Percentiles rank a stretch among this genome's conserved stretches.
These are phyloP conservation scores for Cornus florida DNA, from an alignment of 148 eudicot genomes.

Conservation along the genomic window DNA sequence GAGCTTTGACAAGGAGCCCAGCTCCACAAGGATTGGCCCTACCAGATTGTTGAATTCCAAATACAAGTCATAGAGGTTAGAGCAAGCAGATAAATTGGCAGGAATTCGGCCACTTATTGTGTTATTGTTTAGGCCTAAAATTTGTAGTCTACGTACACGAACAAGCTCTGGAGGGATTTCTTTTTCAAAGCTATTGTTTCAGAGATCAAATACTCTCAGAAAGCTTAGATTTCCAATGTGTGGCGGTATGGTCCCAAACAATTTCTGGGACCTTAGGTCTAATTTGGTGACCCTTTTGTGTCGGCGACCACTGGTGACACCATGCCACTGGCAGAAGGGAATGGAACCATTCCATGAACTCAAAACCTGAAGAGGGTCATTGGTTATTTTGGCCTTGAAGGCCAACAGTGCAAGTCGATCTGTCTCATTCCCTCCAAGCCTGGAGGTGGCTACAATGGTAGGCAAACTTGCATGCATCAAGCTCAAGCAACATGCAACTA, in stretches of 20 bases:
- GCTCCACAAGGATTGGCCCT: too few relatives aligned
- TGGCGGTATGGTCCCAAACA: neutral
- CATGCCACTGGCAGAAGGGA: neutral
- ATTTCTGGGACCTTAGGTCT: neutral
- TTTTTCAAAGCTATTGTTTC: too few relatives aligned
- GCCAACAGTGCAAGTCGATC: neutral
- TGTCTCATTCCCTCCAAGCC: neutral
- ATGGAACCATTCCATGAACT: neutral
- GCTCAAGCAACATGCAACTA: slow-evolving; percentile 3
- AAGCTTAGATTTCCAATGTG: neutral
- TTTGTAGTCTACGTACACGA: too few relatives aligned
- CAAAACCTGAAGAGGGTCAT: neutral
- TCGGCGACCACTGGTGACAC: neutral
- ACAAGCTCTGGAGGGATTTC: too few relatives aligned
- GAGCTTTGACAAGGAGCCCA: too few relatives aligned
- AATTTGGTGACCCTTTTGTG: neutral
- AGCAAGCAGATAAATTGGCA: too few relatives aligned
- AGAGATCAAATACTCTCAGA: too few relatives aligned
- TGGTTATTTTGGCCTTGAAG: neutral
- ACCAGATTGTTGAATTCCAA: too few relatives aligned
- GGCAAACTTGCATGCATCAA: neutral
- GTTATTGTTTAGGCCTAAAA: too few relatives aligned
- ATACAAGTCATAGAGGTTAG: too few relatives aligned
- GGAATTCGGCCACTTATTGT: too few relatives aligned
- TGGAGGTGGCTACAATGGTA: neutral